These are phyloP conservation scores for Leccinum boreale DNA, from an alignment of 768 basidiomycete genomes.

Conservation along the genomic window DNA sequence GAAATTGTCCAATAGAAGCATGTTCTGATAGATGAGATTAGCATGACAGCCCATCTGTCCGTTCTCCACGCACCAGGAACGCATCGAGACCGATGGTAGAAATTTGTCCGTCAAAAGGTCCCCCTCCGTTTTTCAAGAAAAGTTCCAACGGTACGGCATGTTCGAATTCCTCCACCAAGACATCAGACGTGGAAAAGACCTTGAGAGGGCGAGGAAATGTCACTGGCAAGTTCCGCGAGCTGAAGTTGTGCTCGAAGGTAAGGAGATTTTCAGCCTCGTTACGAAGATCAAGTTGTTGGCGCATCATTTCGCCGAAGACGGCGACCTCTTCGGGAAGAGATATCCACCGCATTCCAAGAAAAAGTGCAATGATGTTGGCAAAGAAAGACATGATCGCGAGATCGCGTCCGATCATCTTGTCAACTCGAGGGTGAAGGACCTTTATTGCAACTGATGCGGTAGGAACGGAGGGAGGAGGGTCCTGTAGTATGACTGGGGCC, in stretches of 20 bases:
- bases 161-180: slow-evolving; percentile 91
- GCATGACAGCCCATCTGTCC: not conserved
- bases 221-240: slow-evolving; percentile 72
- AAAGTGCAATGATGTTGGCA: slow-evolving; percentile 65
- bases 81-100: slow-evolving; percentile 94
- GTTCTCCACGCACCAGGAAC: slow-evolving; percentile 66
- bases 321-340: slow-evolving; percentile 93
- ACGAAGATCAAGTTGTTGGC: slow-evolving; percentile 86
- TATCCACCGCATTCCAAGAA: slow-evolving; percentile 96
- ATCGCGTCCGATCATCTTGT: slow-evolving; percentile 81
- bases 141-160: slow-evolving; percentile 86
- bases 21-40: slow-evolving; percentile 57
- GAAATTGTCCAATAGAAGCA: slow-evolving; percentile 97
- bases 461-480: slow-evolving; percentile 71
- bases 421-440: slow-evolving; percentile 85
- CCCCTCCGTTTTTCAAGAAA: slow-evolving; percentile 88
- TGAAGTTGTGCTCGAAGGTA: slow-evolving; percentile 85
- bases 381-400: slow-evolving; percentile 95
- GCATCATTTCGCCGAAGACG: slow-evolving; percentile 97
- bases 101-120: slow-evolving; percentile 83
- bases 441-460: slow-evolving; percentile 93
- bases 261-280: slow-evolving; percentile 87
- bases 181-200: slow-evolving; percentile 73
- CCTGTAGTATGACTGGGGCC: slow-evolving; percentile 43
- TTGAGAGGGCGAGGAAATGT: slow-evolving; percentile 88